Base-by-base conservation (phyloP, 306 rosid species). In the Sicyos baderoa region DNA sequence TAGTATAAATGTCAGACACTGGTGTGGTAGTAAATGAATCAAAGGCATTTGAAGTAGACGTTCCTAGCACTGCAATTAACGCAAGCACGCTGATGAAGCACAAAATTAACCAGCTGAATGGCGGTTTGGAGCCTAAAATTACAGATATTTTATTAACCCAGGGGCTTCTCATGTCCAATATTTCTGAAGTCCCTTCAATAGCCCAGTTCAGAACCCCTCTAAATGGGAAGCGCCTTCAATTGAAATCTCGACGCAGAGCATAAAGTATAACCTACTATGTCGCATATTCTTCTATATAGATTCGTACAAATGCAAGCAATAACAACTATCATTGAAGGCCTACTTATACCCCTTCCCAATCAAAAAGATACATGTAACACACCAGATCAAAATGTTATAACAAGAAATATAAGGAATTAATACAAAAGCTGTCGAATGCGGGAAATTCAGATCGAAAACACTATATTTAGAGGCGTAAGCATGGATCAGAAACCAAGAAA, bases 111-210 rank as follows among this genome's bases (percentile, higher is more conserved):
- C 95, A 85, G 79, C 81, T 88, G 74, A 83, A 74, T 7, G 91
- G 91, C 68, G 84, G 96, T 83, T 84, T 88, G 66, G 82, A 87
- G 63, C 95, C 96, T 22, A 85, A 68, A 58, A 82, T 67, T 71
- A 77, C 77, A 70, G 87, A 86, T 21, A 83, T 71, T 85, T 90
- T 94, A 74, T 84, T 87, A 64, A 74, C 81, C 99, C 96, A 87
- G 72, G 86, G 70, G 82, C 90, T 84, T 88, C 97, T 90, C 99
- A 94, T 90, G 84, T 84, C 95, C 84, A 76, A 87, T 74, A 76
- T 18, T 74, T 59, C 71, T 74, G 70, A 80, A 83, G 42, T 72
- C 45, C 70, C 71, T 68, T 75, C 35, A 47, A 53, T 60, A 62
- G 72, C 77, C 59, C 75, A 68, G 67, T 82, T 66, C 40, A 75